These are phyloP conservation scores for Echeveria elegans DNA, from an alignment of 164 flowering plant genomes.

Conservation along the genomic window DNA sequence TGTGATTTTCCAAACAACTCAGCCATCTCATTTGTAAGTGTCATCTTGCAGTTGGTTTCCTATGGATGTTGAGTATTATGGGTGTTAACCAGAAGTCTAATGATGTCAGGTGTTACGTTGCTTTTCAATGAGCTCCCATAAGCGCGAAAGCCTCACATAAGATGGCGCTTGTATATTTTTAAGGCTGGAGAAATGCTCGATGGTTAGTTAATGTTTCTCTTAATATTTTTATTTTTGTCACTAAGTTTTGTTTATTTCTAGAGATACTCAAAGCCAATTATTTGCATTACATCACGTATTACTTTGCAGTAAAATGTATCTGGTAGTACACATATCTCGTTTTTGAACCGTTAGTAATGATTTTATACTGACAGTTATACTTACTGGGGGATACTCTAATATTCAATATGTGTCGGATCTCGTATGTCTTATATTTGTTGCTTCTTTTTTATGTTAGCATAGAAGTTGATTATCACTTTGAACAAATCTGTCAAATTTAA, in stretches of 20 bases:
- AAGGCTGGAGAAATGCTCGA: constrained; percentile 86
- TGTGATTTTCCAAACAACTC: constrained; percentile 2
- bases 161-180: constrained; percentile 96
- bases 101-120: constrained; percentile 70
- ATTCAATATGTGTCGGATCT: no score
- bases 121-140: constrained; percentile 88
- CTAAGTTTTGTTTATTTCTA: not conserved
- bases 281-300: no score
- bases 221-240: not conserved
- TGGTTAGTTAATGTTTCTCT: constrained; percentile 36
- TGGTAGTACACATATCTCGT: no score
- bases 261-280: not conserved
- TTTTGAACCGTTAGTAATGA: no score
- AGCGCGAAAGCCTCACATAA: constrained; percentile 76
- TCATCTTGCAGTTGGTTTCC: constrained; percentile 18
- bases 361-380: no score
- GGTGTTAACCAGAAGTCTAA: constrained; percentile 18
- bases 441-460: not conserved
- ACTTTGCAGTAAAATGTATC: no score
- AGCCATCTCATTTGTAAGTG: not conserved
- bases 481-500: not conserved
- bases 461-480: not conserved
- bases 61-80: constrained; percentile 16
- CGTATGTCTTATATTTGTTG: not conserved
- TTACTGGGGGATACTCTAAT: no score